Conservation (phyloP, 2,329 filamentous ascomycete species). For the Botryosphaeria dothidea region DNA sequence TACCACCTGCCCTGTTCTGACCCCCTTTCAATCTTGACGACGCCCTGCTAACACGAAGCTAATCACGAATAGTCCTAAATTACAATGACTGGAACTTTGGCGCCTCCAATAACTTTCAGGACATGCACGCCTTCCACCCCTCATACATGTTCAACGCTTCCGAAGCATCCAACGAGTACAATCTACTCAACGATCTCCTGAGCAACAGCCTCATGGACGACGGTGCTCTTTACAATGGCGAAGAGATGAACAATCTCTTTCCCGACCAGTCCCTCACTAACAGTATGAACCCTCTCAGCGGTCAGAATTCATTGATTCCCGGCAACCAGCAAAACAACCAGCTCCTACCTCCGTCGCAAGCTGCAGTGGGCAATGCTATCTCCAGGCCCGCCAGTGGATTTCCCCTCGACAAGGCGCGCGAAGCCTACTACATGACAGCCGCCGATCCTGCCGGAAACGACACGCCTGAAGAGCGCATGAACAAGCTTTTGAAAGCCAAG, state of each 20-base stretch:
- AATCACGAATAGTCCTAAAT: conserved; percentile 62
- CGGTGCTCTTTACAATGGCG: conserved; percentile 44
- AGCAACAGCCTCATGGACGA: conserved; percentile 87
- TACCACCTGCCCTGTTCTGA: conserved; percentile 30
- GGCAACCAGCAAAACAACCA: conserved; percentile 48
- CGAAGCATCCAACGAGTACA: conserved; percentile 95
- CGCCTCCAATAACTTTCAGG: conserved; percentile 81
- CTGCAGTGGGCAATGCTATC: conserved; percentile 55
- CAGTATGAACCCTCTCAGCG: conserved; percentile 43
- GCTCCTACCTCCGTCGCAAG: conserved; percentile 43
- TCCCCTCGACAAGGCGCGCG: conserved; percentile 70
- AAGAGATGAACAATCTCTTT: conserved; percentile 50
- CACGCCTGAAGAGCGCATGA: conserved; percentile 91
- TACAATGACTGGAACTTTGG: conserved; percentile 79
- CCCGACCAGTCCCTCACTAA: conserved; percentile 58
- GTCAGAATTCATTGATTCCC: conserved; percentile 32
- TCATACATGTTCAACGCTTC: conserved; percentile 95
- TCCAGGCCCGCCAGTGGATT: conserved; percentile 63
- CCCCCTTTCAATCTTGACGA: conserved; percentile 26
- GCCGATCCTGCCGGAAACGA: conserved; percentile 88
- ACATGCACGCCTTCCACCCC: conserved; percentile 91
- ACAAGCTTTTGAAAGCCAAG: conserved; percentile 89
- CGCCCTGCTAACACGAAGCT: conserved; percentile 25
- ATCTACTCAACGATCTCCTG: conserved; percentile 93
- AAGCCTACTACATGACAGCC: conserved; percentile 92